Conservation (phyloP, 805 yeast species). For the Wickerhamomyces bisporus region DNA sequence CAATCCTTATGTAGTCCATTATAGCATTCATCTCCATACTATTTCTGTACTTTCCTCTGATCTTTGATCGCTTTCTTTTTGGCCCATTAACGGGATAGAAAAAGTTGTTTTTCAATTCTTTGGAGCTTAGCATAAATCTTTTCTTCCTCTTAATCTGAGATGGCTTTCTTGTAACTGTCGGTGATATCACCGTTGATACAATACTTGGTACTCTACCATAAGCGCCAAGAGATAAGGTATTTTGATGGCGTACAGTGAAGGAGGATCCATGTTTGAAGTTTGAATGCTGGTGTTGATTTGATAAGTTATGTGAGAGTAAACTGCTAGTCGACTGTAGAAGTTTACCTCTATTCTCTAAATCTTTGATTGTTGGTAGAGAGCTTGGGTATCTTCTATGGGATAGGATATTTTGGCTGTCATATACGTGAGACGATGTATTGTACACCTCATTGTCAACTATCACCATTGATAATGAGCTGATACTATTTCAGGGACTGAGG, state of each 20-base stretch:
- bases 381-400: slow-evolving; percentile 5
- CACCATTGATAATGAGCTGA: too few relatives aligned
- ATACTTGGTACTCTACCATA: slow-evolving; percentile 19
- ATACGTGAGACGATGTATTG: not conserved
- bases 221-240: not conserved
- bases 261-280: too few relatives aligned
- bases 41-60: slow-evolving; percentile 21
- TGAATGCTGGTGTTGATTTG: too few relatives aligned
- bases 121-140: slow-evolving; percentile 19
- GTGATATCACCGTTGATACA: slow-evolving; percentile 13
- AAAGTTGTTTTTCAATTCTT: slow-evolving; percentile 15
- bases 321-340: not conserved
- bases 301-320: not conserved
- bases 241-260: slow-evolving; percentile 1
- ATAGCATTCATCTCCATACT: slow-evolving; percentile 18
- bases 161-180: slow-evolving; percentile 10
- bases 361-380: slow-evolving; percentile 7
- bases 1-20: slow-evolving; percentile 19
- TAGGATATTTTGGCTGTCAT: not conserved
- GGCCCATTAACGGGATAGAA: slow-evolving; percentile 24
- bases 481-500: too few relatives aligned
- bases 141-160: slow-evolving; percentile 12
- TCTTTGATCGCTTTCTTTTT: slow-evolving; percentile 13
- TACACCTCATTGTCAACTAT: not conserved
- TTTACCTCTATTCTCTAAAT: slow-evolving; percentile 7